These are phyloP conservation scores for Fusarium pseudoanthophilum DNA, from an alignment of 2,329 filamentous ascomycete genomes.

Conservation along the genomic window DNA sequence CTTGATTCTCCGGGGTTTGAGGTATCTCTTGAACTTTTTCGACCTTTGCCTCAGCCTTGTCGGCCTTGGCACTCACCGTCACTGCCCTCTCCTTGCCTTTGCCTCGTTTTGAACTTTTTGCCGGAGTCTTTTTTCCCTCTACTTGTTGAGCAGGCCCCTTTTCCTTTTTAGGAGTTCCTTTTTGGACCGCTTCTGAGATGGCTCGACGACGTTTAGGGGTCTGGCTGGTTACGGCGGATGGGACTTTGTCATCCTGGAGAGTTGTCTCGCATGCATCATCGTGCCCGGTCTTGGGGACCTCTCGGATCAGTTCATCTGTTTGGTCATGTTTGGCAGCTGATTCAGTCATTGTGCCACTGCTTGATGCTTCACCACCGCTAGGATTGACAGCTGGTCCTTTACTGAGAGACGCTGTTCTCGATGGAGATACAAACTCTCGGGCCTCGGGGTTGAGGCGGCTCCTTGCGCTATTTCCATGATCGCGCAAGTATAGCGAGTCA, in stretches of 20 bases:
- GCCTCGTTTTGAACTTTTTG: slow-evolving; percentile 25
- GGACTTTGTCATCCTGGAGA: background rate
- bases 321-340: background rate
- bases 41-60: slow-evolving; percentile 9
- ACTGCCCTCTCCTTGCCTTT: slow-evolving; percentile 30
- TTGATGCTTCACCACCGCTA: background rate
- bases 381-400: background rate
- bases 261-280: background rate
- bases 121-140: slow-evolving; percentile 23
- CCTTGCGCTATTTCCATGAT: slow-evolving; percentile 2
- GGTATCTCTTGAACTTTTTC: slow-evolving; percentile 12
- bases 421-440: slow-evolving; percentile 40
- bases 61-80: slow-evolving; percentile 2
- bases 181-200: slow-evolving; percentile 1
- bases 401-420: background rate
- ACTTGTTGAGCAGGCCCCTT: background rate
- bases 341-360: background rate
- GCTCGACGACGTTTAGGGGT: slow-evolving; percentile 2
- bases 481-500: background rate
- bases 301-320: background rate
- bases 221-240: background rate
- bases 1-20: slow-evolving; percentile 20
- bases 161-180: background rate
- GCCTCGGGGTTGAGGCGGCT: slow-evolving; percentile 36
- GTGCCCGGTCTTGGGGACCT: background rate